phyloP scores from a whole-genome alignment of 495 filamentous ascomycete genomes.

The Podospora sp. region DNA sequence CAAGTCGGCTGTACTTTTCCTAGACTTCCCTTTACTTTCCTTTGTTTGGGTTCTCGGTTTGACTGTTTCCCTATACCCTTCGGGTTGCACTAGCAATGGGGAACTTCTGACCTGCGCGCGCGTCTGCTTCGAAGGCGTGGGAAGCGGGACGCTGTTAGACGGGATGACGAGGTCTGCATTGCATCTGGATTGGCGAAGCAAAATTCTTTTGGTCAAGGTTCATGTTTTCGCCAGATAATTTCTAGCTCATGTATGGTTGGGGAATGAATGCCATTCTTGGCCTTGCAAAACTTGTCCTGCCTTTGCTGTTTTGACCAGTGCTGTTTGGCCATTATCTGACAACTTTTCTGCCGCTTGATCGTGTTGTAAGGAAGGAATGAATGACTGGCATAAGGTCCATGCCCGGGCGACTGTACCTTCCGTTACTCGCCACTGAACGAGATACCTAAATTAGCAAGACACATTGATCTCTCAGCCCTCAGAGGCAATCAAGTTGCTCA shows the following conservation, averaged over 20 bases:
- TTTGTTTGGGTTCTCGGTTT: slow-evolving; percentile 7
- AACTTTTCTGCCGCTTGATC: too few species aligned
- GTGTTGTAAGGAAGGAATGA: neutral
- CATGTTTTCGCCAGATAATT: slow-evolving; percentile 19
- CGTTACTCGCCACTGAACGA: neutral
- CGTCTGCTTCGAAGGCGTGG: slow-evolving; percentile 44
- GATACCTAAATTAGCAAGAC: neutral
- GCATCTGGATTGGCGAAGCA: slow-evolving; percentile 42
- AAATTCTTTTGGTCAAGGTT: slow-evolving; percentile 27
- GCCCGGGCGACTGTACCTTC: neutral
- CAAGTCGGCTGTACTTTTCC: neutral
- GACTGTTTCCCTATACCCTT: slow-evolving; percentile 23
- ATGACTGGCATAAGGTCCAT: neutral
- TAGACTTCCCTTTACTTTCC: slow-evolving; percentile 16
- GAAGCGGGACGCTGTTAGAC: slow-evolving; percentile 42
- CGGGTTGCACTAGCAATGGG: slow-evolving; percentile 24
- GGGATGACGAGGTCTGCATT: slow-evolving; percentile 53
- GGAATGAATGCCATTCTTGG: neutral
- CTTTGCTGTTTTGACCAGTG: neutral
- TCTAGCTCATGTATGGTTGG: neutral
- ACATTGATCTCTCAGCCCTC: neutral
- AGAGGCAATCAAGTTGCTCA: neutral
- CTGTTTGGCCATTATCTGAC: neutral
- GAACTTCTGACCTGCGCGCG: slow-evolving; percentile 43
- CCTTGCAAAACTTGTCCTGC: neutral